These are phyloP conservation scores for Hortiboletus campestris DNA, from an alignment of 768 basidiomycete species.

Conservation along the genomic window DNA sequence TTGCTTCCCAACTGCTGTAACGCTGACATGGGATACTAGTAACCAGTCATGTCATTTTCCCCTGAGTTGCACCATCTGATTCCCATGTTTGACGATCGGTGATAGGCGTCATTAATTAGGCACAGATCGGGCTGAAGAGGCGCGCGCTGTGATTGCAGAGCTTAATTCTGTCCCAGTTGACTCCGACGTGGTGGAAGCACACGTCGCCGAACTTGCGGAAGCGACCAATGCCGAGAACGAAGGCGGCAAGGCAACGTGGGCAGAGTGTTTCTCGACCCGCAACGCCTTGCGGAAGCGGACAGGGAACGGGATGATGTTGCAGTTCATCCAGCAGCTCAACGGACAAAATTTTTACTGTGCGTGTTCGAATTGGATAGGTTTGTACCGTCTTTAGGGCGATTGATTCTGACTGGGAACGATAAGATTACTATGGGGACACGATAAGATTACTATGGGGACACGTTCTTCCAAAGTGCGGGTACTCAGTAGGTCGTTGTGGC, in stretches of 20 bases:
- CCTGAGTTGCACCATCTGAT: neutral
- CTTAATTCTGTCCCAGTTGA: constrained; percentile 16
- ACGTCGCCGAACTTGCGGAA: constrained; percentile 12
- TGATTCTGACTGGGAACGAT: neutral
- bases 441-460: constrained; percentile 18
- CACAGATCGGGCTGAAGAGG: neutral
- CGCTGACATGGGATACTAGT: no score
- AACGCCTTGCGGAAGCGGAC: constrained; percentile 17
- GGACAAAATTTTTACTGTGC: constrained; percentile 18
- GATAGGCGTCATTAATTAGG: constrained; percentile 9
- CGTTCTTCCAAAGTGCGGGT: constrained; percentile 51
- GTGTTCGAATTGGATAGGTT: neutral
- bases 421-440: constrained; percentile 17
- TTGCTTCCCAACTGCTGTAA: no score
- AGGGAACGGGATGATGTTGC: constrained; percentile 15
- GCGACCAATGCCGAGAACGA: constrained; percentile 15
- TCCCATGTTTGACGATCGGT: neutral
- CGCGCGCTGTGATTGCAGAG: constrained; percentile 14
- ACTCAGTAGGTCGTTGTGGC: constrained; percentile 43
- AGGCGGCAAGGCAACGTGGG: constrained; percentile 14
- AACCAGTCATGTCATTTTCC: no score
- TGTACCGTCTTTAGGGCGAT: neutral
- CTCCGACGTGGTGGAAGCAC: constrained; percentile 11
- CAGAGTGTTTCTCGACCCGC: constrained; percentile 16
- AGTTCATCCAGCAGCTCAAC: constrained; percentile 16